Evolutionary conservation across 306 rosid genomes (phyloP).

Genomic region (Notholithocarpus densiflorus): DNA sequence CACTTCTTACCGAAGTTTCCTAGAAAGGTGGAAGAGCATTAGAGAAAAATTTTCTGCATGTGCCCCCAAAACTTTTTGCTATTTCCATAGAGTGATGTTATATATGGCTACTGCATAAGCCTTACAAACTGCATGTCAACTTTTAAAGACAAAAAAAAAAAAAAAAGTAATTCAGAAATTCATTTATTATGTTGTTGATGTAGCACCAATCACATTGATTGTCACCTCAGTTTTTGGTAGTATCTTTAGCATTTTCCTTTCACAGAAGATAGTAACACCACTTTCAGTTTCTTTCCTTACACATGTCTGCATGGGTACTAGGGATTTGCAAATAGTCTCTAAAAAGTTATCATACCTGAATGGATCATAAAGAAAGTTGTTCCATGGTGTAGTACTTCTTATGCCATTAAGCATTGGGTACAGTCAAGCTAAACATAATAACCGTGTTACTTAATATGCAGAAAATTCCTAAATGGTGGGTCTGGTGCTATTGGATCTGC

Average conservation of each 20-base stretch:
- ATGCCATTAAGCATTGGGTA: neutral
- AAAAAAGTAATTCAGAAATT: too few relatives aligned
- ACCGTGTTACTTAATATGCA: conserved; percentile 29
- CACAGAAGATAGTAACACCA: neutral
- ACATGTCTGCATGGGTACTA: neutral
- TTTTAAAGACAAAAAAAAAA: too few relatives aligned
- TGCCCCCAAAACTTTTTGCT: neutral
- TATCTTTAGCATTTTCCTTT: too few relatives aligned
- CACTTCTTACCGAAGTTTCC: neutral
- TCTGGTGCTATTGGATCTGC: conserved; percentile 78
- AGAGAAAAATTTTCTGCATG: neutral
- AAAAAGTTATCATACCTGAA: neutral
- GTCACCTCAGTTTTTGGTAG: too few relatives aligned
- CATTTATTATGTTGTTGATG: too few relatives aligned
- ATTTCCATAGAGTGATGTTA: neutral
- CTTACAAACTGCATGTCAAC: too few relatives aligned
- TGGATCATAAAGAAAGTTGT: neutral
- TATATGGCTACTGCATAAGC: too few relatives aligned
- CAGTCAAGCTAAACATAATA: conserved; percentile 7
- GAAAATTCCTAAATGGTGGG: conserved; percentile 94
- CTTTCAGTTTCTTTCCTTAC: neutral
- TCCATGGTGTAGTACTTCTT: neutral
- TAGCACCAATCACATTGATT: too few relatives aligned
- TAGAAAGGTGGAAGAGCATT: neutral
- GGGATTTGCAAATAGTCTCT: neutral